Evolutionary conservation across 768 basidiomycete genomes (phyloP), one percentile per base, ranked within the genome.

Genomic region (Tubosaeta sp.): DNA sequence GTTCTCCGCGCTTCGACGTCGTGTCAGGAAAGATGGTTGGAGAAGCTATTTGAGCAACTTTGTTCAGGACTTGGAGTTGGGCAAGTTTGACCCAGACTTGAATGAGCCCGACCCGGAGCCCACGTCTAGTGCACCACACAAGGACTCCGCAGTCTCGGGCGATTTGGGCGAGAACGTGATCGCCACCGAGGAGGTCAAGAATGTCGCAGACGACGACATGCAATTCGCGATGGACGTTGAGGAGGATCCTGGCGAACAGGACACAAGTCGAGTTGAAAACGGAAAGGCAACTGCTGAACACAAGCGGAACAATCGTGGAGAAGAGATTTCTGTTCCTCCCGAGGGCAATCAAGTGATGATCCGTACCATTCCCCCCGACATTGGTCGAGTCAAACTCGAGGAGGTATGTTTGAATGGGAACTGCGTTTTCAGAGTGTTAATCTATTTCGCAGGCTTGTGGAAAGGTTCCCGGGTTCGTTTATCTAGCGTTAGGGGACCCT

Each of bases 271-370:
- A 54, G 65, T 68, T 47, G 83, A 86, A 52, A 86, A 88, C 59
- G 84, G 84, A 26, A 87, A 79, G 65, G 65, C 65, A 31, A 52
- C 60, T 22, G 60, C 59, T 50, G 78, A 79, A 49, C 73, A 71
- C 58, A 80, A 67, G 59, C 77, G 76, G 43, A 68, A 60, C 52
- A 82, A 78, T 59, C 81, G 84, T 41, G 85, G 81, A 7, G 85
- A 91, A 64, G 91, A 93, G 64, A 68, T 81, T 52, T 81, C 82
- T 51, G 84, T 81, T 22, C 72, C 76, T 38, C 81, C 87, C 14
- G 89, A 92, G 61, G 90, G 88, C 22, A 91, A 90, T 60, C 88
- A 97, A 64, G 85, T 97, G 50, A 93, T 95, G 83, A 94, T 97
- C 64, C 84, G 93, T 53, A 94, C 92, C 16, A 93, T 97, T 57